These are phyloP conservation scores for Sordaria brevicollis DNA, from an alignment of 495 filamentous ascomycete genomes.

Conservation along the genomic window DNA sequence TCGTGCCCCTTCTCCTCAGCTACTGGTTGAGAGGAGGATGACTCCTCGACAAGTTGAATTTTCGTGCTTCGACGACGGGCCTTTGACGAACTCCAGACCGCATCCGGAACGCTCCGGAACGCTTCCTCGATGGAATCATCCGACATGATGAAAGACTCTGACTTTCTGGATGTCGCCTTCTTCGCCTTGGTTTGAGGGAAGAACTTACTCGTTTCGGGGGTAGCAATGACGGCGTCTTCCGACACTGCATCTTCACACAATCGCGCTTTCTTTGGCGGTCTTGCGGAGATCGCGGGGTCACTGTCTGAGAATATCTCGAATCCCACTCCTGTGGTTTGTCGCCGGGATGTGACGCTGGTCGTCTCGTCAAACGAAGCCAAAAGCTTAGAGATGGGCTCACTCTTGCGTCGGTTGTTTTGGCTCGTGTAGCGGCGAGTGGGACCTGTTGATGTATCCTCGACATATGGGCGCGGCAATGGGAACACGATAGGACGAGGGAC, in stretches of 20 bases:
- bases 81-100: constrained; percentile 4
- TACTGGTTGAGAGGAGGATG: not conserved
- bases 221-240: constrained; percentile 8
- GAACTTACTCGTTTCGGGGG: constrained; percentile 30
- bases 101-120: constrained; percentile 30
- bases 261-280: constrained; percentile 41
- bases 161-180: constrained; percentile 6
- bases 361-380: constrained; percentile 6
- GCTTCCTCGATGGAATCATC: constrained; percentile 39
- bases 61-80: not conserved
- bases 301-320: constrained; percentile 15
- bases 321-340: constrained; percentile 18
- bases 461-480: constrained; percentile 38
- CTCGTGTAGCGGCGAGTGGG: constrained; percentile 16
- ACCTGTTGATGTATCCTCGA: constrained; percentile 15
- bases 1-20: not conserved
- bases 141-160: constrained; percentile 28
- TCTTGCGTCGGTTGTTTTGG: constrained; percentile 25
- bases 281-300: constrained; percentile 7
- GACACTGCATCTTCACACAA: constrained; percentile 29
- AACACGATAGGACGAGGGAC: constrained; percentile 31
- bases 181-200: constrained; percentile 21
- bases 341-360: constrained; percentile 10
- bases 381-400: constrained; percentile 29
- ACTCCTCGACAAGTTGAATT: constrained; percentile 5